Evolutionary conservation across 2,329 filamentous ascomycete genomes (phyloP), one percentile per base, ranked within the genome.

Genomic region (Fusarium guadeloupense): DNA sequence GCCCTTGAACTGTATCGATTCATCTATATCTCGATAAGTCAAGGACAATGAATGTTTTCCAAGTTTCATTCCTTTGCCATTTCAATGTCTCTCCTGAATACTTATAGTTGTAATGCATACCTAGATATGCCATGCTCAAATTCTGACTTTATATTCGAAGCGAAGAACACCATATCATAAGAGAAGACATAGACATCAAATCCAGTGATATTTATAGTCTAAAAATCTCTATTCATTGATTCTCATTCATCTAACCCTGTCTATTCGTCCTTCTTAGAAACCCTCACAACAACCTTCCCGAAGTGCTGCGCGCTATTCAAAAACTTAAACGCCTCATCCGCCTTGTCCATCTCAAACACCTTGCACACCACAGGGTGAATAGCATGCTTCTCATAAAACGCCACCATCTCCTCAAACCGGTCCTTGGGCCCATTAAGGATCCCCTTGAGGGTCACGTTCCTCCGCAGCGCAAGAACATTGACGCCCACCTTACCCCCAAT

Each of bases 351-450:
- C 17, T 44, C 66, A 64, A 84, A 85, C 4, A 78, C 75, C 62
- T 71, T 75, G 63, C 81, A 77, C 33, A 85, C 74, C 1, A 85
- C 77, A 4, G 82, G 82, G 43, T 70, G 74, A 34, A 84, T 80
- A 57, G 69, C 45, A 53, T 80, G 74, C 40, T 72, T 67, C 54
- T 78, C 74, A 59, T 83, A 82, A 39, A 81, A 80, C 26, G 40
- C 51, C 31, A 80, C 61, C 81, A 85, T 84, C 72, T 86, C 83
- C 71, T 83, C 80, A 53, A 85, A 80, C 35, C 78, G 72, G 41
- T 81, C 77, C 50, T 73, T 69, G 9, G 87, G 85, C 0, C 87
- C 88, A 70, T 89, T 89, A 23, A 89, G 66, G 7, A 89, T 82
- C 0, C 88, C 79, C 66, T 80, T 80, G 44, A 82, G 70, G 26